Evolutionary conservation across 305 asterid genomes (phyloP).

Genomic region (Solanum hybrid): DNA sequence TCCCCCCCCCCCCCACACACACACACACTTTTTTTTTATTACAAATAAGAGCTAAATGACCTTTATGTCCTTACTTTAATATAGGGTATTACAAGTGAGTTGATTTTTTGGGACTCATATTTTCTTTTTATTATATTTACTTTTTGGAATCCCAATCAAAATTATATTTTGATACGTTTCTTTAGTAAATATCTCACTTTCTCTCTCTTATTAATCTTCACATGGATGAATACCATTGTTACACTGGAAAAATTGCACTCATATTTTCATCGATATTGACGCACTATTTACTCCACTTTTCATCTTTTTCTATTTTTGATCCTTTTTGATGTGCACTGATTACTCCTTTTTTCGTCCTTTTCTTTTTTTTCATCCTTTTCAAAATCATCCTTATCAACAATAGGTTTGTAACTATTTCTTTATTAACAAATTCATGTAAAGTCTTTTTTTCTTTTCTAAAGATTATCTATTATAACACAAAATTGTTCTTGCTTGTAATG

Average conservation of each 20-base stretch:
- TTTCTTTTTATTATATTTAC: background rate
- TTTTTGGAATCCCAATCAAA: background rate
- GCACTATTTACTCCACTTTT: background rate
- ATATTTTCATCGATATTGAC: background rate
- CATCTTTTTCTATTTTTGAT: too few relatives aligned
- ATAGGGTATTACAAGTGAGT: background rate
- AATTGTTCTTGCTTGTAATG: background rate
- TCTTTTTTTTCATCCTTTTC: background rate
- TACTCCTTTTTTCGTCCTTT: background rate
- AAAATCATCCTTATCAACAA: background rate
- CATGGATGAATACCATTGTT: background rate
- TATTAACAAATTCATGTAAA: background rate
- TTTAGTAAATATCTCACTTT: background rate
- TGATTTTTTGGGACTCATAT: background rate
- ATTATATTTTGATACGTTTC: background rate
- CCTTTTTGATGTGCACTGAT: background rate
- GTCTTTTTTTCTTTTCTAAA: background rate
- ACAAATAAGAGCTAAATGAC: too few relatives aligned
- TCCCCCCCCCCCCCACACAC: too few relatives aligned
- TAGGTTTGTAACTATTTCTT: background rate
- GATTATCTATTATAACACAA: background rate
- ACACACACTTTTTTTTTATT: too few relatives aligned
- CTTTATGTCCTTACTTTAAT: too few relatives aligned
- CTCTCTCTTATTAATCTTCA: background rate
- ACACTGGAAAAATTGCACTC: background rate